Conservation (phyloP, 2,329 filamentous ascomycete species). For the Monosporascus ibericus region DNA sequence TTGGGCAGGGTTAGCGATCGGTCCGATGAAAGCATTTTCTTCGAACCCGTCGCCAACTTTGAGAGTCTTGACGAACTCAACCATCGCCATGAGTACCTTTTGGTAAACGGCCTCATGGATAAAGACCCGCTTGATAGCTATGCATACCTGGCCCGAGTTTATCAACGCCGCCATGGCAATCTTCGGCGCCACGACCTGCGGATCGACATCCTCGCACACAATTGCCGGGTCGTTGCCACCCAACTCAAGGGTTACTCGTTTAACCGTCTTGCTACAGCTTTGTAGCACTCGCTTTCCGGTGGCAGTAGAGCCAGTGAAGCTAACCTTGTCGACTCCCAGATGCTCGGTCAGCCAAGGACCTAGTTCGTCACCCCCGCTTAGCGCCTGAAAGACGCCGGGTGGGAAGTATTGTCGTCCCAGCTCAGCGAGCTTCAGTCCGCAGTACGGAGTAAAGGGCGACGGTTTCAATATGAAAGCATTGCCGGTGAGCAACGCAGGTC, state of each 20-base stretch:
- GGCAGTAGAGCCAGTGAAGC: constrained; percentile 55
- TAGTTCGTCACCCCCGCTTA: constrained; percentile 55
- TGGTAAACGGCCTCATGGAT: constrained; percentile 47
- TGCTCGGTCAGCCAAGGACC: constrained; percentile 55
- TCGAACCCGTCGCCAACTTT: constrained; percentile 4
- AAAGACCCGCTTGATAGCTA: constrained; percentile 48
- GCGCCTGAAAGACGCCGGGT: constrained; percentile 54
- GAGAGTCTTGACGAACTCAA: constrained; percentile 18
- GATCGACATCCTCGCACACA: constrained; percentile 50
- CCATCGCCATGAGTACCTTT: constrained; percentile 37
- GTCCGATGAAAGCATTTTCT: constrained; percentile 8
- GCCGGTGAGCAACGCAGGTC: constrained; percentile 50
- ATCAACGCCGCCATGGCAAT: constrained; percentile 34
- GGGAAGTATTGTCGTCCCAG: constrained; percentile 52
- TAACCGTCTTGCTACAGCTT: constrained; percentile 49
- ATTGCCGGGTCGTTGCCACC: constrained; percentile 59
- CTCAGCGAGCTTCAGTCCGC: constrained; percentile 52
- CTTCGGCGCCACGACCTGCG: constrained; percentile 21
- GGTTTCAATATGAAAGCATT: constrained; percentile 52
- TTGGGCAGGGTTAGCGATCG: constrained; percentile 16
- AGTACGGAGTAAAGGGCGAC: constrained; percentile 43
- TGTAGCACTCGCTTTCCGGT: constrained; percentile 58
- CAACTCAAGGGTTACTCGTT: constrained; percentile 55
- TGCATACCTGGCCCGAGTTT: constrained; percentile 47
- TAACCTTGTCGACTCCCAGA: constrained; percentile 54